Evolutionary conservation across 2,329 filamentous ascomycete species (phyloP).

Genomic region (Arthroderma sp.): DNA sequence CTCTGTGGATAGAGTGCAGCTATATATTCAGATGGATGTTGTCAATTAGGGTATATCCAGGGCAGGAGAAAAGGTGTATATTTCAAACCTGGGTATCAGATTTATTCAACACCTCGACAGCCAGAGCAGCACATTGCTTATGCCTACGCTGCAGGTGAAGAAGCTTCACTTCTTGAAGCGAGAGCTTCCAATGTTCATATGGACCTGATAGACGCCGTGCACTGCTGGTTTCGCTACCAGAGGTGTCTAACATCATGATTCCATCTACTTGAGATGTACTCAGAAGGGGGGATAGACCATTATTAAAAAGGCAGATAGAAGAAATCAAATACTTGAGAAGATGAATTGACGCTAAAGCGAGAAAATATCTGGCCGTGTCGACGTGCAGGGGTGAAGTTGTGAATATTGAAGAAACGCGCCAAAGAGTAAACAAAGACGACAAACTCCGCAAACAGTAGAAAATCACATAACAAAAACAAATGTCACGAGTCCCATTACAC

Average conservation of each 20-base stretch:
- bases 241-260: not conserved
- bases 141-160: conserved; percentile 26
- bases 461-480: no score
- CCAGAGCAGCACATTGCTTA: conserved; percentile 27
- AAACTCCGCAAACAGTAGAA: no score
- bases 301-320: not conserved
- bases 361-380: no score
- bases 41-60: conserved; percentile 4
- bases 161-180: conserved; percentile 22
- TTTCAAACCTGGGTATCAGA: conserved; percentile 17
- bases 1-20: conserved; percentile 22
- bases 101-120: conserved; percentile 18
- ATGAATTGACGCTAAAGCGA: no score
- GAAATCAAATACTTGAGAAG: no score
- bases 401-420: no score
- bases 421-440: no score
- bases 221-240: not conserved
- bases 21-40: conserved; percentile 8
- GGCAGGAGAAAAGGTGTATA: not conserved
- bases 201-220: conserved; percentile 17
- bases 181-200: conserved; percentile 23
- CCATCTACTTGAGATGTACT: not conserved
- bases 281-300: not conserved
- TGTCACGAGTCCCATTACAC: no score
- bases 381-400: no score